Percentiles rank a stretch among this genome's conserved stretches.
phyloP scores from a whole-genome alignment of 2,329 filamentous ascomycete genomes.

The Trichoderma afroharzianum region DNA sequence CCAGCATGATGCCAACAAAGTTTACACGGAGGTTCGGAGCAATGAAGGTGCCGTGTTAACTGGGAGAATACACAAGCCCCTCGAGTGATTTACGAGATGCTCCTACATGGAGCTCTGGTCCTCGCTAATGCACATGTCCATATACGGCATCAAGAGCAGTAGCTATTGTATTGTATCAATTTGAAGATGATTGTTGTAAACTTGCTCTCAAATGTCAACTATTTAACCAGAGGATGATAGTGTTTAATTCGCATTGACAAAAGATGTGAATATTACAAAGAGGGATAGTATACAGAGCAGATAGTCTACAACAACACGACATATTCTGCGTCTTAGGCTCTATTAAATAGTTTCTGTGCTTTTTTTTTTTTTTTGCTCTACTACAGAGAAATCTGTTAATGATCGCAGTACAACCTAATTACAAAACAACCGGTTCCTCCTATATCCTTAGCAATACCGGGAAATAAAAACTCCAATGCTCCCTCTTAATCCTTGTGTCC shows the following conservation, averaged over 20 bases:
- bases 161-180: not conserved
- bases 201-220: not conserved
- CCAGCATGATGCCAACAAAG: not conserved
- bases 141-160: not conserved
- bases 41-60: not conserved
- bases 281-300: not conserved
- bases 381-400: not conserved
- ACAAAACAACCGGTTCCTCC: not conserved
- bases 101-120: not conserved
- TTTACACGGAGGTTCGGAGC: not conserved
- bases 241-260: not conserved
- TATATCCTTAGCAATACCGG: not conserved
- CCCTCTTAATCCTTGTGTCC: not conserved
- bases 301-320: not conserved
- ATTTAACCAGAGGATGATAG: not conserved
- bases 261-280: not conserved
- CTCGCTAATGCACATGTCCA: not conserved
- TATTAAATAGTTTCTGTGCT: not conserved
- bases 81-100: not conserved
- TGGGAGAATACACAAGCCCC: not conserved
- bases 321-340: not conserved
- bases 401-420: not conserved
- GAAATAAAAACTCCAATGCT: constrained; percentile 12
- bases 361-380: not conserved
- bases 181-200: not conserved